Evolutionary conservation across 2,329 filamentous ascomycete genomes (phyloP), one percentile per base, ranked within the genome.

Genomic region (Magnaporthiopsis rhizophila): DNA sequence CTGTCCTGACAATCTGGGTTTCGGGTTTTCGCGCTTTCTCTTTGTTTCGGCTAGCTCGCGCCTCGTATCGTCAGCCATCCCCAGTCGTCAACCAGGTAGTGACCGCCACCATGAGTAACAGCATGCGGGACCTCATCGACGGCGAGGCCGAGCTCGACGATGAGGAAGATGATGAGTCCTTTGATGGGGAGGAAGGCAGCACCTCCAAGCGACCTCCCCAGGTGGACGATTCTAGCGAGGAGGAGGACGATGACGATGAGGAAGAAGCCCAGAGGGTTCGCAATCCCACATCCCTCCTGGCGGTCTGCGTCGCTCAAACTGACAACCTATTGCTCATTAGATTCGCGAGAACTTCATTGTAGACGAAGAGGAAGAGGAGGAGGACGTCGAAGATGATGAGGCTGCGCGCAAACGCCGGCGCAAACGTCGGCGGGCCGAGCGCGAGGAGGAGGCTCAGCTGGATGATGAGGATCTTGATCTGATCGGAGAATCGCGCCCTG

Each of bases 401-500:
- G 78, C 78, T 34, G 80, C 72, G 67, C 83, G 86, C 53, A 80
- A 85, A 68, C 89, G 89, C 75, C 86, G 87, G 72, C 86, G 86
- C 76, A 96, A 95, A 80, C 88, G 91, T 69, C 87, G 91, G 71
- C 80, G 86, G 65, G 79, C 83, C 62, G 90, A 96, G 73, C 88
- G 90, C 64, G 90, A 91, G 72, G 88, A 91, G 67, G 92, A 96
- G 72, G 92, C 94, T 66, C 90, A 91, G 66, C 85, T 99, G 11
- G 95, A 98, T 70, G 94, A 97, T 69, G 95, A 99, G 75, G 95
- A 99, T 81, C 78, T 99, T 65, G 95, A 98, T 73, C 82, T 99
- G 64, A 97, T 99, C 70, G 93, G 92, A 62, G 90, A 96, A 74
- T 87, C 88, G 68, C 86, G 88, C 68, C 88, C 88, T 1, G 89